These are phyloP conservation scores for Kalmanozyma brasiliensis DNA, from an alignment of 1,284 basidiomycete species.

Conservation along the genomic window DNA sequence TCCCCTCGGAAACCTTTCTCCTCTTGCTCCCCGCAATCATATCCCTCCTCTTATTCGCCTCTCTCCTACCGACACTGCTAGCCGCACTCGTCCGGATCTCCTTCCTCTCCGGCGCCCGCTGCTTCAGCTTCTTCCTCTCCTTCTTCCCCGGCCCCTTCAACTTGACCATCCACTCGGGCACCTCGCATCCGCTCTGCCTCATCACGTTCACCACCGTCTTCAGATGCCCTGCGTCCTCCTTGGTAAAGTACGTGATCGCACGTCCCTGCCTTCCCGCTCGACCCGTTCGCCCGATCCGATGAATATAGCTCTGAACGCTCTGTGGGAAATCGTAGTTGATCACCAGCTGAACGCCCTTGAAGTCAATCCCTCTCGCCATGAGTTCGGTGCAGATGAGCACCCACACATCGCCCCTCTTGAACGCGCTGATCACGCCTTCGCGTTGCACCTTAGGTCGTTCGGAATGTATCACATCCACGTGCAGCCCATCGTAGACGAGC, in stretches of 20 bases:
- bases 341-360: slow-evolving; percentile 88
- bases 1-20: slow-evolving; percentile 25
- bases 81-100: slow-evolving; percentile 59
- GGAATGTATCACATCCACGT: slow-evolving; percentile 91
- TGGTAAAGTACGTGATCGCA: slow-evolving; percentile 94
- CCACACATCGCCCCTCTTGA: slow-evolving; percentile 75
- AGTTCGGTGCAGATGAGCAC: slow-evolving; percentile 66
- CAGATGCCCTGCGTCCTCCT: slow-evolving; percentile 88
- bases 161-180: slow-evolving; percentile 65
- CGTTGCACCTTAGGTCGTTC: slow-evolving; percentile 86
- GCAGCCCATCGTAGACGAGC: slow-evolving; percentile 82
- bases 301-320: slow-evolving; percentile 87
- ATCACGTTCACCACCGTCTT: slow-evolving; percentile 97
- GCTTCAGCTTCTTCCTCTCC: slow-evolving; percentile 84
- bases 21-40: slow-evolving; percentile 63
- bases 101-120: slow-evolving; percentile 76
- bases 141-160: slow-evolving; percentile 85
- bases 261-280: slow-evolving; percentile 89
- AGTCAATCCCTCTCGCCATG: slow-evolving; percentile 92
- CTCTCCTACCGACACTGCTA: slow-evolving; percentile 48
- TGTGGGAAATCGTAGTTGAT: slow-evolving; percentile 79
- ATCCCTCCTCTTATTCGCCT: slow-evolving; percentile 52
- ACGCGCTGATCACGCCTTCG: slow-evolving; percentile 77
- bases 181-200: slow-evolving; percentile 78
- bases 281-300: slow-evolving; percentile 95